Evolutionary conservation across 441 rosid genomes (phyloP), one percentile per base, ranked within the genome.

Genomic region (Euphorbia celastroides): DNA sequence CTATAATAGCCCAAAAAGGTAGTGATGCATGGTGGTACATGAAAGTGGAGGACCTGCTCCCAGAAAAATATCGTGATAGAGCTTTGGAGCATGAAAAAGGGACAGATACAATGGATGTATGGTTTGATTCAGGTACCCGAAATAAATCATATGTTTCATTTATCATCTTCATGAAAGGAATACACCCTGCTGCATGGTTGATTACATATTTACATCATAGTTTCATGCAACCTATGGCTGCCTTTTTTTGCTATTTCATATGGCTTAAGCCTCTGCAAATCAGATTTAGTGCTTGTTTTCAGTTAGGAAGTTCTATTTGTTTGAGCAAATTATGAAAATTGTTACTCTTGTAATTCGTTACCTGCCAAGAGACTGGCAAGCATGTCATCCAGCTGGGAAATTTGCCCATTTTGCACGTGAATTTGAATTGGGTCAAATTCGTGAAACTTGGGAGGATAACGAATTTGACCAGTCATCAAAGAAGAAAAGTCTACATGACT

Each of bases 21-120:
- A 92, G 98, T 54, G 99, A 94, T 58, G 97, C 92, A 34, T 94
- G 99, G 99, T 94, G 99, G 99, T 87, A 94, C 74, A 89, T 92
- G 99, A 75, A 80, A 66, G 91, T 86, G 65, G 89, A 84, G 77
- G 94, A 92, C 73, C 78, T 94, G 58, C 94, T 94, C 68, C 98
- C 99, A 68, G 94, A 84, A 31, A 86, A 79, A 55, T 92, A 89
- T 78, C 82, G 74, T 41, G 88, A 80, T 70, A 77, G 86, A 77
- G 90, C 98, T 55, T 86, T 85, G 28, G 86, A 86, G 63, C 92
- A 86, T 78, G 96, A 86, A 72, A 94, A 89, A 74, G 98, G 99
- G 68, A 87, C 89, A 32, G 99, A 94, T 80, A 94, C 99, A 31
- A 94, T 94, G 99, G 99, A 94, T 78, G 99, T 94, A 72, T 94